Evolutionary conservation across 2,329 filamentous ascomycete genomes (phyloP).

Genomic region (Apiospora koreana): DNA sequence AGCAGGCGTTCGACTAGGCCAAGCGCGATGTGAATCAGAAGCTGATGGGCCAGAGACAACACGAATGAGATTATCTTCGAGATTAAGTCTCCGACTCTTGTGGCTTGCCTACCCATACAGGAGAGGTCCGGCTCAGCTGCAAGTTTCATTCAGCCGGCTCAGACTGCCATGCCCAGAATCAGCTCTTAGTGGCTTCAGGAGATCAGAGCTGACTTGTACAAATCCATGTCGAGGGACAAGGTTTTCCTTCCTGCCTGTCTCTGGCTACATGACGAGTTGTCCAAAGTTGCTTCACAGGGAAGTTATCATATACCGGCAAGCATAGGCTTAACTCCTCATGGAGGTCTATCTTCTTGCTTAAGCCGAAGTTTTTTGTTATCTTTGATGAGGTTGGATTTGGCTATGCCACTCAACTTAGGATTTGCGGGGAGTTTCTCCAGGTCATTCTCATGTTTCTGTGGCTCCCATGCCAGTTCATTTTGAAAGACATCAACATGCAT

Average conservation of each 20-base stretch:
- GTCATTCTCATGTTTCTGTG: background rate
- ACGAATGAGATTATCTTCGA: background rate
- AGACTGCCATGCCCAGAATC: background rate
- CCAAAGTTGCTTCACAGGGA: too few relatives aligned
- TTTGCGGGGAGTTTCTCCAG: background rate
- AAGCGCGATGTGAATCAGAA: background rate
- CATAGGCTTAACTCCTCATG: background rate
- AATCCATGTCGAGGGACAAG: background rate
- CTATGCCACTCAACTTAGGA: background rate
- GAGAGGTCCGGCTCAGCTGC: background rate
- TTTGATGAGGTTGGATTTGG: background rate
- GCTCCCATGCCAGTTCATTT: background rate
- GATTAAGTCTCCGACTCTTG: background rate
- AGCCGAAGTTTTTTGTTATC: background rate
- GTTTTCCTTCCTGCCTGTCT: background rate
- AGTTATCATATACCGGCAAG: background rate
- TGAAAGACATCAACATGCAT: slow-evolving; percentile 1
- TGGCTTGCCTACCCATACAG: background rate
- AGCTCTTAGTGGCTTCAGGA: background rate
- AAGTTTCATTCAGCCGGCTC: background rate
- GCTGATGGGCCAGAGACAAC: background rate
- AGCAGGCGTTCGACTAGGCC: background rate
- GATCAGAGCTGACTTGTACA: background rate
- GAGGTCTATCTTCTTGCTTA: background rate
- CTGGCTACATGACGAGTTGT: background rate